Evolutionary conservation across 148 eudicot species (phyloP).

Genomic region (Agrostemma githago): DNA sequence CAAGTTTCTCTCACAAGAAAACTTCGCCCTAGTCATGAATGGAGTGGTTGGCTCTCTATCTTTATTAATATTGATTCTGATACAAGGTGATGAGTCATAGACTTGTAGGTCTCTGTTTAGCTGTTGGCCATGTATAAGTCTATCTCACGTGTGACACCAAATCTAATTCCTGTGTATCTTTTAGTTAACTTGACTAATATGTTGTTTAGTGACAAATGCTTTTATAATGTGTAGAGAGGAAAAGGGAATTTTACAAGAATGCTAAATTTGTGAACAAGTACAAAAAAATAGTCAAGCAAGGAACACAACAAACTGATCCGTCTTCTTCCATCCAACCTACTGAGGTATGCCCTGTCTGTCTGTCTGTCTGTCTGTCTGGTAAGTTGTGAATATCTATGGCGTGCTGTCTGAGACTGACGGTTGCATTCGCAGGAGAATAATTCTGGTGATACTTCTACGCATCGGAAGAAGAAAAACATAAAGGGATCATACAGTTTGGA

Average conservation of each 20-base stretch:
- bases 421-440: conserved; percentile 36
- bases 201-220: background rate
- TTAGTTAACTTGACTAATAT: background rate
- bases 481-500: conserved; percentile 49
- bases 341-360: conserved; percentile 49
- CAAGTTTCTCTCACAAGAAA: background rate
- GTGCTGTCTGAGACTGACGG: background rate
- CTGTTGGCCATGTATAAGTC: background rate
- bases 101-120: background rate
- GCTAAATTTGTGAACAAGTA: conserved; percentile 75
- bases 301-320: conserved; percentile 31
- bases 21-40: background rate
- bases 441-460: conserved; percentile 17
- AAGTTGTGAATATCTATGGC: background rate
- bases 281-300: conserved; percentile 59
- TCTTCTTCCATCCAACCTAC: conserved; percentile 19
- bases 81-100: background rate
- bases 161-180: background rate
- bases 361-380: background rate
- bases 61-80: background rate
- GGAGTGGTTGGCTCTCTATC: background rate
- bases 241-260: conserved; percentile 82
- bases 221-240: conserved; percentile 50
- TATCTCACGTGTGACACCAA: background rate
- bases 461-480: conserved; percentile 27